phyloP scores from a whole-genome alignment of 345 rosid genomes.

The Eucalyptus erythrocorys region DNA sequence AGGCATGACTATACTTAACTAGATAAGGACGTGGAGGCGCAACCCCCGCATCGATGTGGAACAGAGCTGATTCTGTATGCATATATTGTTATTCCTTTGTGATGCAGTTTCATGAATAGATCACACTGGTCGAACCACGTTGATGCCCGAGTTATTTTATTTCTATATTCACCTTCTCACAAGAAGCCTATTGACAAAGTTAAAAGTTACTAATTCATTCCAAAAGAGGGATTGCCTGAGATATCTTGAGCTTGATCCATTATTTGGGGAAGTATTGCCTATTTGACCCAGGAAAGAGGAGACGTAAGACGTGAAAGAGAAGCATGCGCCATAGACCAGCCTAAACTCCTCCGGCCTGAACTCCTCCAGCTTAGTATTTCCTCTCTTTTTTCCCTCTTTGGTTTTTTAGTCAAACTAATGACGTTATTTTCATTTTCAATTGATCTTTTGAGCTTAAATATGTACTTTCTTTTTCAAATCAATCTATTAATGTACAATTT shows the following conservation, averaged over 20 bases:
- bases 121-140: background rate
- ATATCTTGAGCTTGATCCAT: background rate
- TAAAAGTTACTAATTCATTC: background rate
- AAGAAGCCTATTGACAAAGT: background rate
- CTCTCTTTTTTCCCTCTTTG: too few species aligned
- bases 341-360: too few species aligned
- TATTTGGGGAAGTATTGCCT: background rate
- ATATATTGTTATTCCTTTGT: background rate
- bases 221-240: background rate
- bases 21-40: background rate
- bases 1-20: background rate
- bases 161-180: background rate
- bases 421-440: too few species aligned
- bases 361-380: too few species aligned
- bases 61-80: background rate
- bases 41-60: background rate
- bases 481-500: too few species aligned
- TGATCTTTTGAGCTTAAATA: too few species aligned
- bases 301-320: background rate
- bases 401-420: too few species aligned
- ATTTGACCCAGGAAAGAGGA: background rate
- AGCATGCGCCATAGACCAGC: too few species aligned
- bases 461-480: too few species aligned
- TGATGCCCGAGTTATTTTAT: background rate
- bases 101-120: background rate